Base-by-base conservation (phyloP, 1,284 basidiomycete genomes). In the Ganoderma sinense region DNA sequence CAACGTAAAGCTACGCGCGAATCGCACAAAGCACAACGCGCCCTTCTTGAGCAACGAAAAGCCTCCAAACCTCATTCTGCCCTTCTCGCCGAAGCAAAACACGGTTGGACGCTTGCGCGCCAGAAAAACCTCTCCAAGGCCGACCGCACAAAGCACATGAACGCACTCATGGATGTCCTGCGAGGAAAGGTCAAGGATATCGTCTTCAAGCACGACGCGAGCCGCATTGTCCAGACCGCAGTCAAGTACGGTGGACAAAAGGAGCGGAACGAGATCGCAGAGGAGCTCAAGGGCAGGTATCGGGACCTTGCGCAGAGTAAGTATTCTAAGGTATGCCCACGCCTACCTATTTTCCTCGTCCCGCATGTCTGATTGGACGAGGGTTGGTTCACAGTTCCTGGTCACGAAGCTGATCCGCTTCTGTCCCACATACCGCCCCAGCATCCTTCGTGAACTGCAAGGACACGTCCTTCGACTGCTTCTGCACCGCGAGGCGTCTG, bases 191-290 rank as follows among this genome's bases (percentile, higher is more conserved):
- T 96, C 16, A 91, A 90, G 71, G 95, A 96, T 61, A 91, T 97
- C 62, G 92, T 94, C 8, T 88, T 95, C 77, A 97, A 96, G 80
- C 95, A 97, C 78, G 95, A 97, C 80, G 95, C 94, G 10, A 95
- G 94, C 73, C 86, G 95, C 70, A 94, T 96, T 65, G 87, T 97
- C 31, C 95, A 97, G 80, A 96, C 94, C 0, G 87, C 93, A 18
- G 92, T 97, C 62, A 96, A 94, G 78, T 90, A 93, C 73, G 95
- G 95, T 2, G 84, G 88, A n/a, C 91, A 92, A 81, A 88, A 87
- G 75, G 91, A 95, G 79, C 81, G 94, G 62, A 87, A 94, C 53
- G 91, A 94, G 77, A 87, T 97, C 62, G 95, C 94, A 0, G 82
- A 82, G 36, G 95, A 97, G 81, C 85, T 97, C 64, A 91, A 93